Base-by-base conservation (phyloP, 129 eudicot genomes). In the Pulicaria dysenterica region DNA sequence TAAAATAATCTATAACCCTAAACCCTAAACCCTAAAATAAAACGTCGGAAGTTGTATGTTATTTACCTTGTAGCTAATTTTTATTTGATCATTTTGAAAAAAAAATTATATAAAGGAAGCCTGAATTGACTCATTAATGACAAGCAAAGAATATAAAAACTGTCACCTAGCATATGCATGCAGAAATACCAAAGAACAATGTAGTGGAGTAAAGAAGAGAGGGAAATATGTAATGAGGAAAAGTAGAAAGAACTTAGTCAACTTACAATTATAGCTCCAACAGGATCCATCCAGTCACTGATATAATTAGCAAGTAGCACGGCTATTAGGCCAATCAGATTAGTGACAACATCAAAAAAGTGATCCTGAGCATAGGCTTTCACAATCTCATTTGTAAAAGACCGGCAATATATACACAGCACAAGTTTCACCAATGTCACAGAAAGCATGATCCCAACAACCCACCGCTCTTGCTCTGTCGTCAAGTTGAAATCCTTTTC, bases 281-380 rank as follows among this genome's bases (percentile, higher is more conserved):
- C 81, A 36, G 96, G 96, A 82, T 90, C 96, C 91, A 90, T 85
- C 96, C 96, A 87, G 46, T 74, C 89, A 49, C 81, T 85, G 8
- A 87, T 46, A 57, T 87, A 90, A 72, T 90, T 90, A 59, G 96
- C 96, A 55, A 90, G 89, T 40, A 90, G 82, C 10, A 81, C 94
- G 54, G 96, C 94, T 67, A 85, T 82, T 0, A 90, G 84, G 19
- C 91, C 96, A 69, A 90, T 90, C 54, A 87, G 70, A 80, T 90
- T 90, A 56, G 96, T 90, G 80, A 90, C 82, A 38, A 90, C 96
- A 77, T 90, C 94, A 85, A 90, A 90, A 72, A 90, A 85, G 73
- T 90, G 96, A 77, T 87, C 96, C 61, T 87, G 96, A 36, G 96
- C 96, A 72, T 90, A 90, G 24, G 94, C 96, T 76, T 87, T 90